phyloP scores from a whole-genome alignment of 306 rosid genomes.

The Prunus mira region DNA sequence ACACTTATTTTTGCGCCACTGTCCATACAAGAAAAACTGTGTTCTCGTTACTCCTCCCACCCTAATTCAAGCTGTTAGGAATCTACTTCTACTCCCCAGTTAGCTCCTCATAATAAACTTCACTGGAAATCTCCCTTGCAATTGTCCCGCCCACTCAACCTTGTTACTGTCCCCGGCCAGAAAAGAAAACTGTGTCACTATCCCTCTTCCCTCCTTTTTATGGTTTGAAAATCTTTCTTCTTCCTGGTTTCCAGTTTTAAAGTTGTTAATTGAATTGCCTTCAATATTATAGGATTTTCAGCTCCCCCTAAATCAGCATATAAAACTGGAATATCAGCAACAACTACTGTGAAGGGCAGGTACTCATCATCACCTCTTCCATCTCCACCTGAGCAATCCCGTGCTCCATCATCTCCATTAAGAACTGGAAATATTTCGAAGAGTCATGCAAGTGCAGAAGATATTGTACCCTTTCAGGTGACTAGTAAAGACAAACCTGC shows the following conservation, averaged over 20 bases:
- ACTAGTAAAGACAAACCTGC: constrained; percentile 48
- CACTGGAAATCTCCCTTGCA: background rate
- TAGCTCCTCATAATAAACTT: background rate
- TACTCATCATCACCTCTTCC: constrained; percentile 67
- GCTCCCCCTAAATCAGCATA: constrained; percentile 58
- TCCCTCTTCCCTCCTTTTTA: background rate
- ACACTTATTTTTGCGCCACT: background rate
- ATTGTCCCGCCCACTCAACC: background rate
- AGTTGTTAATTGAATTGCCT: background rate
- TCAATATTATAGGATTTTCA: constrained; percentile 36
- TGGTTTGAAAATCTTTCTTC: background rate
- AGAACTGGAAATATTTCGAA: constrained; percentile 51
- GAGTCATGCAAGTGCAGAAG: constrained; percentile 44
- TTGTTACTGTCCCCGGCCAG: background rate
- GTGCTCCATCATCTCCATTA: constrained; percentile 61
- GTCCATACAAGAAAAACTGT: background rate
- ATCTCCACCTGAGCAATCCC: constrained; percentile 65
- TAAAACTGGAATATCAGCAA: constrained; percentile 54
- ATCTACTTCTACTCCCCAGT: background rate
- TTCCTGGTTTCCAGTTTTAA: background rate
- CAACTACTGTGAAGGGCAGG: constrained; percentile 56
- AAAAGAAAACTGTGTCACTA: background rate
- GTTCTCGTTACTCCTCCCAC: background rate
- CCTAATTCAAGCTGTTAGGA: background rate
- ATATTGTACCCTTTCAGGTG: constrained; percentile 47